These are phyloP conservation scores for Anisodus tanguticus DNA, from an alignment of 257 asterid genomes.

Conservation along the genomic window DNA sequence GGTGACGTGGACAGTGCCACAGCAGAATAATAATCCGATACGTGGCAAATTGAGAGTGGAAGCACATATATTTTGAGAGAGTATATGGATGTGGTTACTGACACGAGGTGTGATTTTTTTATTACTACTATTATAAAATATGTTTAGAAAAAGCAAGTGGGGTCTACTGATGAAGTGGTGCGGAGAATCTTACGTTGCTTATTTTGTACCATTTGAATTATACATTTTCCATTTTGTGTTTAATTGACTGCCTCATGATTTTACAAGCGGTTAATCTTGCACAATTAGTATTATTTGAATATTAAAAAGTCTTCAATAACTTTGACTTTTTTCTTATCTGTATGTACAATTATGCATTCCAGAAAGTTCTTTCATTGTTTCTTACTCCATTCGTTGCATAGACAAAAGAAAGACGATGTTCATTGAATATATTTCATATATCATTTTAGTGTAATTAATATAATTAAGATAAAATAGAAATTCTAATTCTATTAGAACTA, in stretches of 20 bases:
- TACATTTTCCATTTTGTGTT: background rate
- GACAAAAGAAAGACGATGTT: background rate
- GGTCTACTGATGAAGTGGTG: slow-evolving; percentile 35
- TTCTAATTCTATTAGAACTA: no score
- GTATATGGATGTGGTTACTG: slow-evolving; percentile 35
- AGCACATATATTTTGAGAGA: slow-evolving; percentile 33
- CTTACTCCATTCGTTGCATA: background rate
- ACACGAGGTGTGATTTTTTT: slow-evolving; percentile 23
- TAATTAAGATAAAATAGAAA: no score
- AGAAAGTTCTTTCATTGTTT: background rate
- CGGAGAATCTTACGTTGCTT: slow-evolving; percentile 32
- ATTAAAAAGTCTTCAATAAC: no score
- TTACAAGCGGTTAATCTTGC: background rate
- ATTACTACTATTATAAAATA: slow-evolving; percentile 19
- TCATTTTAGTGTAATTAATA: no score
- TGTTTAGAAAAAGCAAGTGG: background rate
- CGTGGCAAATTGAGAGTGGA: slow-evolving; percentile 47
- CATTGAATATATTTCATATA: no score
- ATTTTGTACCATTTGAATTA: slow-evolving; percentile 37
- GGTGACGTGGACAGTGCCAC: slow-evolving; percentile 50
- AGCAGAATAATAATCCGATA: slow-evolving; percentile 32
- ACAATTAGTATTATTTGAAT: background rate
- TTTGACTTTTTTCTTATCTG: background rate
- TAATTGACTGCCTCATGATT: background rate
- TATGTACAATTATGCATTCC: background rate